Evolutionary conservation across 192 early-diverging fungal species (phyloP), one percentile per base, ranked within the genome.

Genomic region (Spizellomyces punctatus): DNA sequence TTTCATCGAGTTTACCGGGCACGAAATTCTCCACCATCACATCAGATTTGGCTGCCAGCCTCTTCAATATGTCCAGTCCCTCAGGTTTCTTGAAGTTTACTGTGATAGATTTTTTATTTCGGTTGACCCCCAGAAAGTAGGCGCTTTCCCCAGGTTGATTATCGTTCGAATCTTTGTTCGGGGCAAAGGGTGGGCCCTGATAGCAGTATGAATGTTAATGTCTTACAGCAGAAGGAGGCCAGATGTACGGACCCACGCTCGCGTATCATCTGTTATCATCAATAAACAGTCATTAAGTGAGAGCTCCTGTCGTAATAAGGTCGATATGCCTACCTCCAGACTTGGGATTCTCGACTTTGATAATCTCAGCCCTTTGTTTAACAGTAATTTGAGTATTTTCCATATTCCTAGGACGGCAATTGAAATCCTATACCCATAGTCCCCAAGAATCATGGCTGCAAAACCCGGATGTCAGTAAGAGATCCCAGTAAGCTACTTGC

Each of bases 21-120:
- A 96, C 78, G 70, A 91, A 96, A 74, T 96, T 96, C 76, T 98
- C 96, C 5, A 98, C 91, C 41, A 98, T 60, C 2, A 98, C 82
- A 76, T 98, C 96, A 4, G 77, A 77, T 47, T 86, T 69, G 36
- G 64, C 70, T 5, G 90, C 93, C 21, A 98, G 79, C 50, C 89
- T 83, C 8, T 79, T 57, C 14, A 96, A 73, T 47, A 98, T 80
- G 45, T 81, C 69, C 17, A 78, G 76, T 4, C 94, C 96, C 14
- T 71, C 77, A 12, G 74, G 65, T 0, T 76, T 69, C 69, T 95
- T 95, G 67, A 98, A 85, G 67, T 98, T 91, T 8, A 98, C 81
- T 0, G 94, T 89, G 12, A 98, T 85, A 2, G 93, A 95, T 68
- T 88, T 80, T 73, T 98, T 98, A 86, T 96, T 96, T 7, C 96